These are phyloP conservation scores for Thraustochytrium striatum DNA, from an alignment of 352 stramenopile species.

Conservation along the genomic window DNA sequence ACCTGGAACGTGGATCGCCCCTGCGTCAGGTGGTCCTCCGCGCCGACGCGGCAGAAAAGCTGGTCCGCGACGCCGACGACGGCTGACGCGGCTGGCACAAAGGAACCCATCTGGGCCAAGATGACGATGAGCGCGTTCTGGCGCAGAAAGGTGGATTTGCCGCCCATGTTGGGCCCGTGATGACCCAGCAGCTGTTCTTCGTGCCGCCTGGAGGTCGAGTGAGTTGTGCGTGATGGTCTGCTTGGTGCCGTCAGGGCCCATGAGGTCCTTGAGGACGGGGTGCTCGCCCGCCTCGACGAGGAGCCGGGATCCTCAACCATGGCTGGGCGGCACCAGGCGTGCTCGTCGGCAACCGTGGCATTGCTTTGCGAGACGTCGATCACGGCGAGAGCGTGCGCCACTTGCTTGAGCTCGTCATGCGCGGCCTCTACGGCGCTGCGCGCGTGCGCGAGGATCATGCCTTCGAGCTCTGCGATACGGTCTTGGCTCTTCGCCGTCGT, in stretches of 20 bases:
- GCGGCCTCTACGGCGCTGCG: not conserved
- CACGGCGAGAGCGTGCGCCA: slow-evolving; percentile 30
- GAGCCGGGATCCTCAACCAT: slow-evolving; percentile 17
- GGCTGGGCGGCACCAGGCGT: slow-evolving; percentile 19
- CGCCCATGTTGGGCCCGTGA: slow-evolving; percentile 82
- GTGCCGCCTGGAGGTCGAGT: not conserved
- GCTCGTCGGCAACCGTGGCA: slow-evolving; percentile 22
- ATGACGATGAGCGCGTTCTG: slow-evolving; percentile 71
- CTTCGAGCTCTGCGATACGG: too few species aligned
- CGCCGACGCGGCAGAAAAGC: slow-evolving; percentile 71
- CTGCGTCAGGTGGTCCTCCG: slow-evolving; percentile 68
- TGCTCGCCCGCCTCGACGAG: slow-evolving; percentile 34
- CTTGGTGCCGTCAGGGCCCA: not conserved
- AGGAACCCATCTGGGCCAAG: slow-evolving; percentile 72
- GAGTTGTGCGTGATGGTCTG: slow-evolving; percentile 19
- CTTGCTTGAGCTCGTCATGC: not conserved
- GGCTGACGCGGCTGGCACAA: slow-evolving; percentile 69
- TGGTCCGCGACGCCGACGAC: slow-evolving; percentile 69
- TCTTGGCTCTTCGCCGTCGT: too few species aligned
- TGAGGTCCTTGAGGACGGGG: slow-evolving; percentile 44
- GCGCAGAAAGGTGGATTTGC: slow-evolving; percentile 75
- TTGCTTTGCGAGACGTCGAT: slow-evolving; percentile 42
- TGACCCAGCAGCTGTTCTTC: slow-evolving; percentile 57
- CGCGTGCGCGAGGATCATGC: too few species aligned
- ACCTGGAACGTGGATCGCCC: slow-evolving; percentile 78